Percentiles rank a stretch among this genome's conserved stretches.
phyloP scores from a whole-genome alignment of 352 stramenopile genomes.

The Pythium dissimile region DNA sequence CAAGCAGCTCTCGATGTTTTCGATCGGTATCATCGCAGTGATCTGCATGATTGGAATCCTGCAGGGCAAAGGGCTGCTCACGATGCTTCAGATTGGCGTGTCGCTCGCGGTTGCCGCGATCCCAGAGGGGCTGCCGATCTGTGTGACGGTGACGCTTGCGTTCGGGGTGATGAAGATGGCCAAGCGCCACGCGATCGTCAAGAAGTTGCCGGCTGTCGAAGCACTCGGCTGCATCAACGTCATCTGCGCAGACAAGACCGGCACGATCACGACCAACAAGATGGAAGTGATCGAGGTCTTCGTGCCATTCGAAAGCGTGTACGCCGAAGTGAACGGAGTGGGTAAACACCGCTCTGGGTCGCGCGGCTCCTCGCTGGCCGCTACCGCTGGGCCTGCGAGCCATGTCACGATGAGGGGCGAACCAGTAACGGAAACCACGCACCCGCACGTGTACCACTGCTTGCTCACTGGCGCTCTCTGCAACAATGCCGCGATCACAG shows the following conservation, averaged over 20 bases:
- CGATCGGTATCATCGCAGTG: constrained; percentile 89
- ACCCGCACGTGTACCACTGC: constrained; percentile 75
- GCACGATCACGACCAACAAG: constrained; percentile 92
- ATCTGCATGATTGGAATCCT: constrained; percentile 93
- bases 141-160: constrained; percentile 74
- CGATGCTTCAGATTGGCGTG: constrained; percentile 96
- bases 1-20: constrained; percentile 93
- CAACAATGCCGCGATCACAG: constrained; percentile 70
- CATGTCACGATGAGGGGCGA: constrained; percentile 63
- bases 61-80: constrained; percentile 90
- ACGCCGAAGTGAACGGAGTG: constrained; percentile 61
- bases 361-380: neutral
- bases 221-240: constrained; percentile 91
- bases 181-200: constrained; percentile 83
- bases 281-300: constrained; percentile 86
- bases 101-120: constrained; percentile 83
- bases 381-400: constrained; percentile 10
- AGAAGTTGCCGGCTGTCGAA: constrained; percentile 83
- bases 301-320: constrained; percentile 71
- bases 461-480: constrained; percentile 70
- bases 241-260: constrained; percentile 93
- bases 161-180: constrained; percentile 87
- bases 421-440: constrained; percentile 47
- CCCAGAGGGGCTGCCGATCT: constrained; percentile 75
- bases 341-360: constrained; percentile 19